Conservation (phyloP, 495 filamentous ascomycete species). For the Talaromyces borbonicus region DNA sequence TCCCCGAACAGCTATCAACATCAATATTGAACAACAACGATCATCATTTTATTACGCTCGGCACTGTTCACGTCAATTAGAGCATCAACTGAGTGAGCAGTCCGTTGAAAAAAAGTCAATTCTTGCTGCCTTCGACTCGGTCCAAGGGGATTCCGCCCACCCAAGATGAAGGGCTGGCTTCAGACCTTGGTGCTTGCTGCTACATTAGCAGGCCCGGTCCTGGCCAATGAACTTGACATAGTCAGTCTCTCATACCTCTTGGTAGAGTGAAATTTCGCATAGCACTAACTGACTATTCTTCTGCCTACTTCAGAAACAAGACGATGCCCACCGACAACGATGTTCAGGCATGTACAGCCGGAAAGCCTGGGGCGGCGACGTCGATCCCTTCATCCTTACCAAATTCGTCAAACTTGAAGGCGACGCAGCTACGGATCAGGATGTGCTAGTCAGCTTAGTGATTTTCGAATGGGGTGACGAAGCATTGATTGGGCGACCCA, state of each 20-base stretch:
- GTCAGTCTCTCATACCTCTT: slow-evolving; percentile 26
- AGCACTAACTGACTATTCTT: slow-evolving; percentile 8
- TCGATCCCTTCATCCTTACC: slow-evolving; percentile 80
- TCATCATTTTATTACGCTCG: too few species aligned
- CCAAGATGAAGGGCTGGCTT: slow-evolving; percentile 47
- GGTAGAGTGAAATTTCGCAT: neutral
- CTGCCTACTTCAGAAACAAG: slow-evolving; percentile 48
- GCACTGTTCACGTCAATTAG: too few species aligned
- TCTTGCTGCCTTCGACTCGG: neutral
- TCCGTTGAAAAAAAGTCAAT: too few species aligned
- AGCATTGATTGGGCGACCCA: slow-evolving; percentile 55
- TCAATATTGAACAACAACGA: too few species aligned
- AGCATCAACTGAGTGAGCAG: too few species aligned
- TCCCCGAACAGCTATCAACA: too few species aligned
- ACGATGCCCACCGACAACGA: slow-evolving; percentile 68
- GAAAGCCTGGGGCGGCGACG: slow-evolving; percentile 77
- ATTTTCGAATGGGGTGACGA: slow-evolving; percentile 93
- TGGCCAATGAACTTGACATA: slow-evolving; percentile 55
- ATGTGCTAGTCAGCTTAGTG: slow-evolving; percentile 73
- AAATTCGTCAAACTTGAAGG: slow-evolving; percentile 59
- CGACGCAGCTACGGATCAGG: slow-evolving; percentile 42
- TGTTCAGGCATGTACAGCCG: slow-evolving; percentile 97
- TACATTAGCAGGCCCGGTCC: slow-evolving; percentile 40
- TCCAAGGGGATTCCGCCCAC: slow-evolving; percentile 3
- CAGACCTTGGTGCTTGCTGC: slow-evolving; percentile 39